phyloP scores from a whole-genome alignment of 257 asterid genomes.

The Knoxia roxburghii region DNA sequence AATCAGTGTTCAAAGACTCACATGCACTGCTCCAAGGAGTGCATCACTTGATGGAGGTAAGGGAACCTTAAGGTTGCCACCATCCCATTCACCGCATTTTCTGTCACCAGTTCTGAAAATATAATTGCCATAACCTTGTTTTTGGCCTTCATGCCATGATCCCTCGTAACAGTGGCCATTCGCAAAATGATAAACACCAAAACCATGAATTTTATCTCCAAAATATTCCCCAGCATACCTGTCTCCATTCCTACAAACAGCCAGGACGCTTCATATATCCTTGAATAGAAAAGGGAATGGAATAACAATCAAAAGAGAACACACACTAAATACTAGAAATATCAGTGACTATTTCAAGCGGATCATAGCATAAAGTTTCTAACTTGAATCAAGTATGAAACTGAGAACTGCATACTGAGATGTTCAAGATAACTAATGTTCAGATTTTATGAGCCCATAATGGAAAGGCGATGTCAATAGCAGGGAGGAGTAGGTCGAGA shows the following conservation, averaged over 20 bases:
- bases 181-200: slow-evolving; percentile 75
- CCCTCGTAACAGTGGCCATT: slow-evolving; percentile 89
- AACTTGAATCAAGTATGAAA: neutral
- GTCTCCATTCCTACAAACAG: slow-evolving; percentile 63
- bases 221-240: slow-evolving; percentile 80
- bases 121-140: slow-evolving; percentile 81
- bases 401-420: neutral
- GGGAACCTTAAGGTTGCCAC: slow-evolving; percentile 48
- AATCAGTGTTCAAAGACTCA: slow-evolving; percentile 9
- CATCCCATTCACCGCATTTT: slow-evolving; percentile 78
- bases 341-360: neutral
- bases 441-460: neutral
- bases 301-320: neutral
- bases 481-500: slow-evolving; percentile 3
- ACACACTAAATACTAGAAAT: neutral
- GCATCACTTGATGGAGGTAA: slow-evolving; percentile 35
- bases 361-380: neutral
- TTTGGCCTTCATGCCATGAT: slow-evolving; percentile 94
- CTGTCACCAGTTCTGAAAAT: slow-evolving; percentile 54
- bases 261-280: neutral
- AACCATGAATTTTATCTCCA: slow-evolving; percentile 81
- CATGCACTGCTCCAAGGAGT: slow-evolving; percentile 67
- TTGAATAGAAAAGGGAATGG: neutral
- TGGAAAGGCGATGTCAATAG: neutral
- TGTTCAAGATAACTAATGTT: neutral